These are phyloP conservation scores for Leptomonas pyrrhocoris DNA, from an alignment of 208 protist genomes.

Conservation along the genomic window DNA sequence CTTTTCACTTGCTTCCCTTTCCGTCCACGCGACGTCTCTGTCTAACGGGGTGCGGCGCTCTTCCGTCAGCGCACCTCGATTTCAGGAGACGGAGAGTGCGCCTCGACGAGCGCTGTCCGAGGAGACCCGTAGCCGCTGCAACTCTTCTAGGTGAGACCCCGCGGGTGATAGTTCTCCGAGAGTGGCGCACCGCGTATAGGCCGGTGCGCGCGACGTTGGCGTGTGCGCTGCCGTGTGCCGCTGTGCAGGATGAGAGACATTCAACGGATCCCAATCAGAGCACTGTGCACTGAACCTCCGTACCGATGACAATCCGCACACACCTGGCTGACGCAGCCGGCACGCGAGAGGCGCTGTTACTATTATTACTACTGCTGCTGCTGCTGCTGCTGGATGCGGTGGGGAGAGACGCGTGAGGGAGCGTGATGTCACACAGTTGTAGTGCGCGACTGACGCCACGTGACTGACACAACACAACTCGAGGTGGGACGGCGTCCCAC, in stretches of 20 bases:
- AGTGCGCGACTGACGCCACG: slow-evolving; percentile 15
- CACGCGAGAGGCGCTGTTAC: not conserved
- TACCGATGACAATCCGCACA: slow-evolving; percentile 38
- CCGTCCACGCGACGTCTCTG: slow-evolving; percentile 15
- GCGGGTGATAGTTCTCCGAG: not conserved
- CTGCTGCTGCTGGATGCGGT: no score
- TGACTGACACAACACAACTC: slow-evolving; percentile 18
- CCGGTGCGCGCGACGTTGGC: not conserved
- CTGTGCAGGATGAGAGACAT: slow-evolving; percentile 34
- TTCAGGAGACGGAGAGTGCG: slow-evolving; percentile 12
- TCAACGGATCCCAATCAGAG: slow-evolving; percentile 39
- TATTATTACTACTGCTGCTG: no score
- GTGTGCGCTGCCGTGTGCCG: not conserved
- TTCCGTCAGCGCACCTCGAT: slow-evolving; percentile 12
- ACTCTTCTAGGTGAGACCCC: not conserved
- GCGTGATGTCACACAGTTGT: slow-evolving; percentile 13
- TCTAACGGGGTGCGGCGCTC: slow-evolving; percentile 12
- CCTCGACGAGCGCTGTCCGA: no score
- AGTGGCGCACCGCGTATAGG: not conserved
- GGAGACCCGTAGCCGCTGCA: not conserved
- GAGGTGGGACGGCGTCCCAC: slow-evolving; percentile 9
- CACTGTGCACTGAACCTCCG: slow-evolving; percentile 38
- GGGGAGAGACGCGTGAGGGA: not conserved
- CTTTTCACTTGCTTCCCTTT: no score
- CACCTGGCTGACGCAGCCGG: slow-evolving; percentile 11